Evolutionary conservation across 1,284 basidiomycete genomes (phyloP), one percentile per base, ranked within the genome.

Genomic region (Ustilago sp.): DNA sequence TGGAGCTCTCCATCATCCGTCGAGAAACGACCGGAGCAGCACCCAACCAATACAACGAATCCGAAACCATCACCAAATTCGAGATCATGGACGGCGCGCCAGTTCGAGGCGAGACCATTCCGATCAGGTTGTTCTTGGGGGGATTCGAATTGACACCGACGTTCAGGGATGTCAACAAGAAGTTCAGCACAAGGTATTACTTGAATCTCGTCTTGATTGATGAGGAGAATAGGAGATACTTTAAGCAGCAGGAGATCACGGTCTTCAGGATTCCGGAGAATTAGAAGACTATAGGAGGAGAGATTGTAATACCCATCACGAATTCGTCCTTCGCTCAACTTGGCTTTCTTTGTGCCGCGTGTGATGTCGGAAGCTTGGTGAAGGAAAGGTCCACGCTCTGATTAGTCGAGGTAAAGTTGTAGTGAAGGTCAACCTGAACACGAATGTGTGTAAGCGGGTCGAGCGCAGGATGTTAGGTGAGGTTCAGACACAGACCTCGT

Each of bases 141-240:
- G 97, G 97, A 2, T 99, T 99, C 85, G 96, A 99, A 87, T 89
- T 99, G 56, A 99, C 96, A 3, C 97, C 97, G 1, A 99, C 96
- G 11, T 99, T 98, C 90, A 90, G 96, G 28, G 96, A 99, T 81
- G 94, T 99, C 79, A 99, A 98, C 90, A 99, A 99, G 90, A 98
- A 96, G 88, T 99, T 99, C 88, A 94, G 92, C 85, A 94, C 93
- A 41, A 89, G 96, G 63, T 99, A 98, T 87, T 99, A 98, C 38
- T 65, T 85, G 55, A 99, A 98, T 86, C 89, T 99, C 41, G 97
- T 99, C 3, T 90, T 98, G 69, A 95, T 98, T 73, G 96, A 99
- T 86, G 95, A 98, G 87, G 96, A 98, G 89, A 98, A 98, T 87
- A 89, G 94, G 80, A 89, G 94, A 76, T 96, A 96, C 87, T 96